A percentile compares a stretch with the other conserved stretches of the same genome.
Conservation (phyloP, 345 rosid genomes). For the Litchi chinensis region DNA sequence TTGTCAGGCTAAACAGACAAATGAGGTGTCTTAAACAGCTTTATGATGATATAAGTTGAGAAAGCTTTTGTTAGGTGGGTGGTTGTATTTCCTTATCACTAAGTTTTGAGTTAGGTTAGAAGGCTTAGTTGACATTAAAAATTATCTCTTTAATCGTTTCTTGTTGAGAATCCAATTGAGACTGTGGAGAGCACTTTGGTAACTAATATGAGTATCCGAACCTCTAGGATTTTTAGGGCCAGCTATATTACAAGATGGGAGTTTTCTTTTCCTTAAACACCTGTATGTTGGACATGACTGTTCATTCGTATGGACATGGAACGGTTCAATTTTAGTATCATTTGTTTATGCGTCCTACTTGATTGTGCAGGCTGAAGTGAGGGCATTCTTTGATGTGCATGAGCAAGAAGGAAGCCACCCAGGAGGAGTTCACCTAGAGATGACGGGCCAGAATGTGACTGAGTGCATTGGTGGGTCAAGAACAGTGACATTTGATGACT, state of each 20-base stretch:
- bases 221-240: neutral
- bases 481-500: slow-evolving; percentile 69
- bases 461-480: slow-evolving; percentile 77
- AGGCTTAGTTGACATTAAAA: neutral
- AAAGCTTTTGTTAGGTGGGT: slow-evolving; percentile 31
- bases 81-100: slow-evolving; percentile 22
- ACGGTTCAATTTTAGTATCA: neutral
- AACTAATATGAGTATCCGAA: neutral
- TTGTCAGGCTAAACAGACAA: neutral
- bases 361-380: slow-evolving; percentile 55
- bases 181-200: neutral
- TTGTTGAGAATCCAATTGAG: slow-evolving; percentile 5
- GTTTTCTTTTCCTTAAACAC: neutral
- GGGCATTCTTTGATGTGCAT: slow-evolving; percentile 73
- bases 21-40: slow-evolving; percentile 13
- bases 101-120: neutral
- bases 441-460: slow-evolving; percentile 77
- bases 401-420: slow-evolving; percentile 83
- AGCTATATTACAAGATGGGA: neutral
- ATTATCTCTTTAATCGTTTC: neutral
- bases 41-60: slow-evolving; percentile 12
- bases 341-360: neutral
- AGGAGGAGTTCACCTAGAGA: slow-evolving; percentile 68
- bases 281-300: neutral
- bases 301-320: neutral